A percentile compares a stretch with the other conserved stretches of the same genome.
phyloP scores from a whole-genome alignment of 306 rosid species.

The Casuarina equisetifolia region DNA sequence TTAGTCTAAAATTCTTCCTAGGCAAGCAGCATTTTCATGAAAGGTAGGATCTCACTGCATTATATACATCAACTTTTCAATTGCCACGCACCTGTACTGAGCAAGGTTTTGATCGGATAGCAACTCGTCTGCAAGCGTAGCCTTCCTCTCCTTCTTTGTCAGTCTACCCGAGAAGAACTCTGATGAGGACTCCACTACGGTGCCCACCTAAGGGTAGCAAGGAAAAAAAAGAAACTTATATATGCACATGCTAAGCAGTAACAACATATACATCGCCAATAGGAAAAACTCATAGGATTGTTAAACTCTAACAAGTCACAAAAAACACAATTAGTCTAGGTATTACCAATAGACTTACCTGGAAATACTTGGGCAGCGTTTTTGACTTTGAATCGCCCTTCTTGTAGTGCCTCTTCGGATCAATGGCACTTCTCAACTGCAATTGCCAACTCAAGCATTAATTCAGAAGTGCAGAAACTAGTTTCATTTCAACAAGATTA shows the following conservation, averaged over 20 bases:
- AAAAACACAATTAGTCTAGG: not conserved
- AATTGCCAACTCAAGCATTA: slow-evolving; percentile 20
- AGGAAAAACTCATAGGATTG: not conserved
- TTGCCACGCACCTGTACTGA: slow-evolving; percentile 40
- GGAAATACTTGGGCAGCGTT: slow-evolving; percentile 67
- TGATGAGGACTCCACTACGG: slow-evolving; percentile 62
- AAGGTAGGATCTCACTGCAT: not conserved
- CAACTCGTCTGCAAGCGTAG: slow-evolving; percentile 66
- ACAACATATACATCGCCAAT: not conserved
- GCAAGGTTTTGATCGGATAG: slow-evolving; percentile 50
- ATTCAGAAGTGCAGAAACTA: slow-evolving; percentile 13
- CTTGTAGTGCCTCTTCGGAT: slow-evolving; percentile 91
- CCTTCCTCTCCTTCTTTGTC: slow-evolving; percentile 80
- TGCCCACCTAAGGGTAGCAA: slow-evolving; percentile 62
- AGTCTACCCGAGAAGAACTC: slow-evolving; percentile 73
- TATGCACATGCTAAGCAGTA: not conserved
- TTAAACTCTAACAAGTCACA: not conserved
- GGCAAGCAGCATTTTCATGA: not conserved
- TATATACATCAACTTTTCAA: not conserved
- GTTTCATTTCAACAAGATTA: slow-evolving; percentile 8
- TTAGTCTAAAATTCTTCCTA: not conserved
- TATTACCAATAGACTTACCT: slow-evolving; percentile 50
- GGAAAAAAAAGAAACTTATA: not conserved
- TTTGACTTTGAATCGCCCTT: slow-evolving; percentile 63
- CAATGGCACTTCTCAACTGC: slow-evolving; percentile 71